Evolutionary conservation across 2,329 filamentous ascomycete genomes (phyloP).

Genomic region (Aaosphaeria arxii): DNA sequence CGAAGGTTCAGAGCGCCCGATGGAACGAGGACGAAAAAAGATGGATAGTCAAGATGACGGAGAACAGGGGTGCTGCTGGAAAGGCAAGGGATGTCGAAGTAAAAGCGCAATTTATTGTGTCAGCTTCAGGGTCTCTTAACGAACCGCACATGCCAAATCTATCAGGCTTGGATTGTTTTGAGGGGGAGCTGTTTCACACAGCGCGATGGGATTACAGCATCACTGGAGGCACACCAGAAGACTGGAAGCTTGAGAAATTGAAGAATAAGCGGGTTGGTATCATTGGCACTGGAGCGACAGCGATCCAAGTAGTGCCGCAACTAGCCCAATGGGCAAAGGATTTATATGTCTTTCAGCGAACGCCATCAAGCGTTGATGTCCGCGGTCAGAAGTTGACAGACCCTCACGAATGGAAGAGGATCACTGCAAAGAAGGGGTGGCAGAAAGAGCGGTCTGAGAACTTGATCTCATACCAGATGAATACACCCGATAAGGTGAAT

Average conservation of each 20-base stretch:
- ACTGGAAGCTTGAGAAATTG: constrained; percentile 19
- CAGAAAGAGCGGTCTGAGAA: background rate
- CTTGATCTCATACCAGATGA: too few species aligned
- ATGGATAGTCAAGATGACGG: background rate
- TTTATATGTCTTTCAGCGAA: constrained; percentile 42
- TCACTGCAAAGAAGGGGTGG: background rate
- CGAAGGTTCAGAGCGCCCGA: background rate
- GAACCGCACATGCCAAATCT: background rate
- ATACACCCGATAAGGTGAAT: too few species aligned
- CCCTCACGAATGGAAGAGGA: constrained; percentile 5
- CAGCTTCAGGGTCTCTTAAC: background rate
- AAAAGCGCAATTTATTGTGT: background rate
- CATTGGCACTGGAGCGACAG: constrained; percentile 44
- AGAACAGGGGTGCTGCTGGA: background rate
- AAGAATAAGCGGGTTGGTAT: constrained; percentile 38
- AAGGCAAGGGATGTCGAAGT: too few species aligned
- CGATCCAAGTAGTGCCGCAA: constrained; percentile 38
- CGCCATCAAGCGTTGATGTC: constrained; percentile 30
- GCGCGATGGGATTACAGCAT: constrained; percentile 41
- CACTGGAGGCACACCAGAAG: constrained; percentile 33
- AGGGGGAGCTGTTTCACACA: constrained; percentile 36
- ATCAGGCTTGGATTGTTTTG: background rate
- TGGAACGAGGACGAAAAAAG: background rate
- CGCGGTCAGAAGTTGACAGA: constrained; percentile 38
- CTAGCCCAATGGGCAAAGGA: constrained; percentile 33